These are phyloP conservation scores for Rubroshorea leprosula DNA, from an alignment of 345 rosid genomes.

Conservation along the genomic window DNA sequence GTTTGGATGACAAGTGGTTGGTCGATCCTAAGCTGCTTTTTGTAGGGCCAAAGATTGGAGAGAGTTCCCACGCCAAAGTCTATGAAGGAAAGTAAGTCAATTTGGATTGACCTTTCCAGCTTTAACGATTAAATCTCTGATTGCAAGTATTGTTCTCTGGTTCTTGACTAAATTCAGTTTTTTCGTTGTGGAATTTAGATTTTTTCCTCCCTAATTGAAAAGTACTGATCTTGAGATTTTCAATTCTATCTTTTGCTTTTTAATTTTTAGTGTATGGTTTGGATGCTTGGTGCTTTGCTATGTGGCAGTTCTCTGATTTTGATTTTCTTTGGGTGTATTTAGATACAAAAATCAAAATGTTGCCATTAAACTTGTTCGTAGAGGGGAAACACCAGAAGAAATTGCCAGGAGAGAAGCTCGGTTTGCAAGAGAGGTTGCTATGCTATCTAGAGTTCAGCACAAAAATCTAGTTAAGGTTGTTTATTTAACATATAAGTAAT, in stretches of 20 bases:
- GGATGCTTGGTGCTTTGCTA: background rate
- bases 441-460: conserved; percentile 91
- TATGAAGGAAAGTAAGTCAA: conserved; percentile 95
- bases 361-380: conserved; percentile 74
- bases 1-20: conserved; percentile 80
- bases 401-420: conserved; percentile 68
- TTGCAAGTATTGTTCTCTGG: background rate
- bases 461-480: conserved; percentile 87
- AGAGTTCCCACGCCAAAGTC: conserved; percentile 98
- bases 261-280: background rate
- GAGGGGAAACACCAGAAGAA: conserved; percentile 81
- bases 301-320: conserved; percentile 9
- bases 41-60: conserved; percentile 98
- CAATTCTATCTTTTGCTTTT: background rate
- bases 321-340: conserved; percentile 13
- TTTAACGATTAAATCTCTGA: conserved; percentile 12
- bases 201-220: background rate
- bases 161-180: background rate
- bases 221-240: background rate
- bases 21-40: conserved; percentile 85
- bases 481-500: conserved; percentile 1
- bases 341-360: conserved; percentile 84
- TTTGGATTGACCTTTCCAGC: background rate
- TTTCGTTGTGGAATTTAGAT: background rate
- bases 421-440: conserved; percentile 81